A percentile compares a stretch with the other conserved stretches of the same genome.
These are phyloP conservation scores for Lyophyllum decastes DNA, from an alignment of 768 basidiomycete genomes.

Conservation along the genomic window DNA sequence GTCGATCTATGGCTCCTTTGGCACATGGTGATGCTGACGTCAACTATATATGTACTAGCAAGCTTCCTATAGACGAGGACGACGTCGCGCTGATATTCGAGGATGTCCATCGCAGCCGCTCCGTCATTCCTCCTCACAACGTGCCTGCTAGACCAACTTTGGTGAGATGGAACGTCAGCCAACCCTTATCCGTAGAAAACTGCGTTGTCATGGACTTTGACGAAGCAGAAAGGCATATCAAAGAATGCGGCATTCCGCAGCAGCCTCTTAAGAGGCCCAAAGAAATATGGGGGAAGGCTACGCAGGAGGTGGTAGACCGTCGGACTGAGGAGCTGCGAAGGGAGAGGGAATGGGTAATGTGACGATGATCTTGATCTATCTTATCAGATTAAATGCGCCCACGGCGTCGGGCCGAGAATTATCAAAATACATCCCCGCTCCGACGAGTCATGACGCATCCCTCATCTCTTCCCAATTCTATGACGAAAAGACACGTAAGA, in stretches of 20 bases:
- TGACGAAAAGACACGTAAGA: background rate
- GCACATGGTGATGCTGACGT: background rate
- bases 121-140: constrained; percentile 74
- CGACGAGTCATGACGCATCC: background rate
- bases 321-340: constrained; percentile 60
- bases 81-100: constrained; percentile 87
- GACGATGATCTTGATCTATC: constrained; percentile 12
- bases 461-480: background rate
- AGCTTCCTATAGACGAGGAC: constrained; percentile 77
- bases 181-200: constrained; percentile 74
- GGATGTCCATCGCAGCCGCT: constrained; percentile 80
- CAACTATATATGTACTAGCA: constrained; percentile 40
- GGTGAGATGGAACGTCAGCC: constrained; percentile 75
- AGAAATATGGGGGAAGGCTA: constrained; percentile 73
- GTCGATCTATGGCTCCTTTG: background rate
- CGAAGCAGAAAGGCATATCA: constrained; percentile 71
- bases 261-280: constrained; percentile 37
- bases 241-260: constrained; percentile 38
- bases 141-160: constrained; percentile 74
- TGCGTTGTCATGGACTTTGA: constrained; percentile 79
- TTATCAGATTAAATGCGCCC: constrained; percentile 2
- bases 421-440: background rate
- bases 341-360: constrained; percentile 54
- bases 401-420: background rate
- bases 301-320: constrained; percentile 55